A percentile compares a stretch with the other conserved stretches of the same genome.
Evolutionary conservation across 805 yeast species (phyloP).

Genomic region (Cyberlindnera xylosilytica): DNA sequence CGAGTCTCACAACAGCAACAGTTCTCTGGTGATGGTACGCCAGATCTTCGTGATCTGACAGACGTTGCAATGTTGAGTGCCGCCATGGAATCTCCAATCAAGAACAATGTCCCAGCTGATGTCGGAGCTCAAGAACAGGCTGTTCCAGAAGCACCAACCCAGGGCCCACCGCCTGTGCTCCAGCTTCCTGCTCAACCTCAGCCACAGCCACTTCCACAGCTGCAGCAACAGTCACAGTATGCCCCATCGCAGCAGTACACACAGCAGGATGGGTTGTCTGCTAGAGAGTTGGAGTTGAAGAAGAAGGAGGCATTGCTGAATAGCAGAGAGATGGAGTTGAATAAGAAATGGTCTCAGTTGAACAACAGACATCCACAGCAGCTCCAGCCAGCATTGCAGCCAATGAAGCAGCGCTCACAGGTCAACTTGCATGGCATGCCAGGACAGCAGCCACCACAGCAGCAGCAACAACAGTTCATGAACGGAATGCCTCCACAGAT

Average conservation of each 20-base stretch:
- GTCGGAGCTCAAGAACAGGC: neutral
- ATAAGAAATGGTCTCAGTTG: conserved; percentile 21
- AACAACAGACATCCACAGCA: conserved; percentile 17
- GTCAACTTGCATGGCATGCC: too few relatives aligned
- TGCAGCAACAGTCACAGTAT: conserved; percentile 20
- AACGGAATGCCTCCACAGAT: conserved; percentile 20
- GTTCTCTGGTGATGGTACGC: conserved; percentile 24
- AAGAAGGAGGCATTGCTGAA: conserved; percentile 24
- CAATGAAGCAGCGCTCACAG: conserved; percentile 12
- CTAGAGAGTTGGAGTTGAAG: conserved; percentile 27
- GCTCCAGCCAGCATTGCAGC: conserved; percentile 13
- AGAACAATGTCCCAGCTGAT: neutral
- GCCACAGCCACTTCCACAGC: neutral
- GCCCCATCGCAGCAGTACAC: neutral
- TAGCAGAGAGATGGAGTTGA: conserved; percentile 26
- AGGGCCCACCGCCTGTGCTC: neutral
- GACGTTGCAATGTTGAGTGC: conserved; percentile 23
- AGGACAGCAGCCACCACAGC: conserved; percentile 5
- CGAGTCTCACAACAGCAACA: conserved; percentile 1
- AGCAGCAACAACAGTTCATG: conserved; percentile 11
- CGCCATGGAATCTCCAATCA: conserved; percentile 21
- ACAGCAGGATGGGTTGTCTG: conserved; percentile 16
- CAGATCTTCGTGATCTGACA: conserved; percentile 28
- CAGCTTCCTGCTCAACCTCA: neutral
- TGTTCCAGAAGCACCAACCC: neutral